Evolutionary conservation across 768 basidiomycete species (phyloP), one percentile per base, ranked within the genome.

Genomic region (Hygrophoropsis aurantiaca): DNA sequence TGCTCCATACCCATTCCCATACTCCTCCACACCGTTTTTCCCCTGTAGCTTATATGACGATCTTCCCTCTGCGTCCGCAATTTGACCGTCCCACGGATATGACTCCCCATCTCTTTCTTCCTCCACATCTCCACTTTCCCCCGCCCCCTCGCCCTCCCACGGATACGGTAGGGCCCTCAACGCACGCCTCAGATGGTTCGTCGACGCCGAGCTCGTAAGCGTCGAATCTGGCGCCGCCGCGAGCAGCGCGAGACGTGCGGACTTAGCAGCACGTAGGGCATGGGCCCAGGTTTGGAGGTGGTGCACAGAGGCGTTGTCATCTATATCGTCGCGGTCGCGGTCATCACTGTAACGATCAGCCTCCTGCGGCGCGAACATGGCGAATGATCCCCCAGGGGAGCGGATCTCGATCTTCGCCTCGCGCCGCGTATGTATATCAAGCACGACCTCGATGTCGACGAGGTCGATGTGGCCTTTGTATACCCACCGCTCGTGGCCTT

Each of bases 131-230:
- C 42, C 23, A 35, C 56, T 47, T 38, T 57, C 43, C 42, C 42
- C 44, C 41, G 71, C 62, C 1, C 52, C 54, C n/a, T n/a, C n/a
- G n/a, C n/a, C n/a, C n/a, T n/a, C n/a, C n/a, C n/a, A n/a, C n/a
- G n/a, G n/a, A n/a, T n/a, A n/a, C 2, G 93, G 91, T 2, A 91
- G 82, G 1, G 90, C 90, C 56, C 87, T 85, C 10, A 93, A 65
- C 0, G 79, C 79, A 4, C 82, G 79, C 32, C 90, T 79, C 13
- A 92, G 72, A 58, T 92, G 90, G 30, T 83, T 77, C 1, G 82
- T 90, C 0, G 87, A 86, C 1, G 82, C 65, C 0, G 88, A 90
- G 0, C 87, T 85, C 0, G 88, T 89, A 20, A 92, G 73, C 0
- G 90, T 92, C 7, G 89, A 89, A 60, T 91, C 81, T 4, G 88